Conservation (phyloP, 2,329 filamentous ascomycete genomes). For the Aureobasidium uvarum region DNA sequence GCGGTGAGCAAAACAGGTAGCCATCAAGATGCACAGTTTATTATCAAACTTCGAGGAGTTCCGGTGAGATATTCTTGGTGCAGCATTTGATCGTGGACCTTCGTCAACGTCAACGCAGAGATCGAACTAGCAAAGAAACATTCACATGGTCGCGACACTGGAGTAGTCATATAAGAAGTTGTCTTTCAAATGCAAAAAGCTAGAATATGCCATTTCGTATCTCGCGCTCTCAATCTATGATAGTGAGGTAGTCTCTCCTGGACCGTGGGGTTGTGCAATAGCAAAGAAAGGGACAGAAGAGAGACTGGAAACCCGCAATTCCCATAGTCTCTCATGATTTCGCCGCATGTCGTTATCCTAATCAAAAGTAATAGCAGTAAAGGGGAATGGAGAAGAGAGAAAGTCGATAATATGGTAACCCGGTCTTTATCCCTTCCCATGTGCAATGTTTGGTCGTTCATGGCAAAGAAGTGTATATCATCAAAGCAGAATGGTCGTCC, state of each 20-base stretch:
- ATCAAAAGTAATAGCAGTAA: conserved; percentile 2
- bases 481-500: not conserved
- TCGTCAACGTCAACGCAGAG: too few species aligned
- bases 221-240: conserved; percentile 20
- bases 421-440: not conserved
- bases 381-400: not conserved
- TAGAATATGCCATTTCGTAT: conserved; percentile 17
- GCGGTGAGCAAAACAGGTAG: too few species aligned
- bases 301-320: not conserved
- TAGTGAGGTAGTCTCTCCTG: not conserved
- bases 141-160: not conserved
- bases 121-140: not conserved
- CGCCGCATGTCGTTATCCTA: conserved; percentile 22
- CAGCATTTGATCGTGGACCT: too few species aligned
- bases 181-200: not conserved
- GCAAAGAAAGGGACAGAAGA: not conserved
- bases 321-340: conserved; percentile 4
- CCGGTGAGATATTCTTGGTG: too few species aligned
- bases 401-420: not conserved
- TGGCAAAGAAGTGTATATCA: conserved; percentile 9
- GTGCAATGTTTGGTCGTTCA: not conserved
- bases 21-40: too few species aligned
- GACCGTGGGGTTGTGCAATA: not conserved
- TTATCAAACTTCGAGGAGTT: too few species aligned
- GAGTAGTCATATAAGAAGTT: not conserved